A percentile compares a stretch with the other conserved stretches of the same genome.
These are phyloP conservation scores for Neonothopanus nambi DNA, from an alignment of 1,284 basidiomycete species.

Conservation along the genomic window DNA sequence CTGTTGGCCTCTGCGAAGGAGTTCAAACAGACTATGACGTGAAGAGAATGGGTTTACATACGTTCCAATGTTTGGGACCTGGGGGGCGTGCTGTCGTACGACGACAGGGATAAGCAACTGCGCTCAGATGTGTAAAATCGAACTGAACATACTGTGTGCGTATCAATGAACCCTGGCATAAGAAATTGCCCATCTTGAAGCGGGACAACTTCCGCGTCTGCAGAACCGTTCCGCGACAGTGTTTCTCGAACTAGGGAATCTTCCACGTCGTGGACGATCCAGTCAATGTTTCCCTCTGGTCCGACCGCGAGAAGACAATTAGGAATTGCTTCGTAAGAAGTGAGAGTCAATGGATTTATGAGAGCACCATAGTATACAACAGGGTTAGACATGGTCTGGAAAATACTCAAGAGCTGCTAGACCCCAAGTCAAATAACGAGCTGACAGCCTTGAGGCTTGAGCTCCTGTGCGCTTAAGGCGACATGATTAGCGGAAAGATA, in stretches of 20 bases:
- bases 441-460: no score
- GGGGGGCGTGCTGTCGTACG: conserved; percentile 85
- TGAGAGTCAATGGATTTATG: conserved; percentile 63
- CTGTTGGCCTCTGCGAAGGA: conserved; percentile 57
- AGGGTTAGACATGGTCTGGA: no score
- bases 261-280: conserved; percentile 61
- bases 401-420: no score
- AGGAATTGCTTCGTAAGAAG: conserved; percentile 53
- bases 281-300: conserved; percentile 61
- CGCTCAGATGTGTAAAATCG: background rate
- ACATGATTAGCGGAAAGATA: no score
- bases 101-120: background rate
- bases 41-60: conserved; percentile 32
- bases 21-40: background rate
- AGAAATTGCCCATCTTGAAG: conserved; percentile 77
- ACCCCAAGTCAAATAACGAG: no score
- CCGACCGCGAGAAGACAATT: conserved; percentile 62
- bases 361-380: conserved; percentile 66
- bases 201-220: conserved; percentile 35
- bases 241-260: conserved; percentile 42
- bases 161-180: conserved; percentile 89
- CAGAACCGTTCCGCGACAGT: conserved; percentile 42
- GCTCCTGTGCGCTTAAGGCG: no score
- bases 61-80: conserved; percentile 84
- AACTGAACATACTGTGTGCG: conserved; percentile 72